Evolutionary conservation across 2,329 filamentous ascomycete species (phyloP), one percentile per base, ranked within the genome.

Genomic region (Beauveria scarabaeidicola): DNA sequence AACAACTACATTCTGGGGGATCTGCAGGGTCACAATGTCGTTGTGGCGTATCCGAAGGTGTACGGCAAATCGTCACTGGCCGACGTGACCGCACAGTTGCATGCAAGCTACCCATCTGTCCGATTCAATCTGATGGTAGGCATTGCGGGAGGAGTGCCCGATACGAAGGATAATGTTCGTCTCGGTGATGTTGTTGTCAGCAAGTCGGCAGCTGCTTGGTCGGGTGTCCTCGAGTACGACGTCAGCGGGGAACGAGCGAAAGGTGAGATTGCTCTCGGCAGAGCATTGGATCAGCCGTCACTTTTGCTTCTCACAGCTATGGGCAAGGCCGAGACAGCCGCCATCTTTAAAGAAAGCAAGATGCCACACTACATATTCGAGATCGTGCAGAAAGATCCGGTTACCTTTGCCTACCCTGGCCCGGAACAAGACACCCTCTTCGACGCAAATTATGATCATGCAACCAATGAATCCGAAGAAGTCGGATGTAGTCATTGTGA

Each of bases 1-100:
- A 59, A 52, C 36, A 21, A 17, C 15, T 70, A 69, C 54, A 61
- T 56, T 1, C 61, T 66, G 44, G 44, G 44, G 8, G 25, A 25
- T 47, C n/a, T 47, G 2, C 19, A 47, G 4, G 21, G 21, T 19
- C 44, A 47, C 19, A 47, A 47, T 47, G 19, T 47, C 44, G 44
- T 47, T 9, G n/a, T 47, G n/a, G 44, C 44, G 44, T 23, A 47
- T 23, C 44, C 44, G 10, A 25, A 25, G 25, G 25, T 25, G 25
- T 25, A 25, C 25, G 25, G 25, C 25, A 25, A 25, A 6, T 25
- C 25, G 25, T 25, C 25, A 25, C 25, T 25, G 25, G 25, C 25
- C 25, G 25, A 25, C 4, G 25, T 25, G 25, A 25, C 8, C 44
- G 44, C 44, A 23, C 44, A 47, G 44, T 23, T 47, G 21, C 44